Evolutionary conservation across 2,329 filamentous ascomycete species (phyloP), one percentile per base, ranked within the genome.

Genomic region (Aspergillus phoenicis): DNA sequence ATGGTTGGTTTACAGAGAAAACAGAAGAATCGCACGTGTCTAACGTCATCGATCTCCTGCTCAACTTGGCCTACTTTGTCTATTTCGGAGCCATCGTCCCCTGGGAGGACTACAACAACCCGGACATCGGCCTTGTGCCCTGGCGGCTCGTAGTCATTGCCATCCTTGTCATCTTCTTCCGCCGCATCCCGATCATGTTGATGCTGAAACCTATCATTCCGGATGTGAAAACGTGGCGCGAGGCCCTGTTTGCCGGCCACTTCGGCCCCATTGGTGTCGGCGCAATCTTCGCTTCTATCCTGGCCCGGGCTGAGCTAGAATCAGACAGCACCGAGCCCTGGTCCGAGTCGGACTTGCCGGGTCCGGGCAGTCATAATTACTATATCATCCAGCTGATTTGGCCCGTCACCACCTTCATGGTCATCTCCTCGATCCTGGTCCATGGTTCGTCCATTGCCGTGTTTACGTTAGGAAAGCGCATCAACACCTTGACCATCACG

Each of bases 391-490:
- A 91, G 58, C 80, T 97, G 28, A 96, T 99, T 52, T 99, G 95
- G 95, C 95, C 95, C 0, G 93, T 99, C 61, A 91, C 91, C 0
- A 92, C 91, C 0, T 99, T 99, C 77, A 81, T 99, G 71, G 94
- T 99, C 62, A 91, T 99, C 57, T 85, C 91, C 3, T 99, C 95
- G 11, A 99, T 99, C 70, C 79, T 98, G 39, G 91, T 99, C 1
- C 95, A 99, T 71, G 95, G 95, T 22, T 98, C 95, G n/a, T 98
- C 95, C 0, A 90, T 99, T 68, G 95, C 95, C 5, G 95, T 99
- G 8, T 99, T 99, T 71, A 98, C 95, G 0, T 86, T 99, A 1
- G 95, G 95, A 70, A 99, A 98, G 78, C 93, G 91, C 63, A 99
- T 99, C 85, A 98, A 98, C 79, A 98, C 95, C 0, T 80, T 99